phyloP scores from a whole-genome alignment of 306 rosid species.

The Cercis canadensis region DNA sequence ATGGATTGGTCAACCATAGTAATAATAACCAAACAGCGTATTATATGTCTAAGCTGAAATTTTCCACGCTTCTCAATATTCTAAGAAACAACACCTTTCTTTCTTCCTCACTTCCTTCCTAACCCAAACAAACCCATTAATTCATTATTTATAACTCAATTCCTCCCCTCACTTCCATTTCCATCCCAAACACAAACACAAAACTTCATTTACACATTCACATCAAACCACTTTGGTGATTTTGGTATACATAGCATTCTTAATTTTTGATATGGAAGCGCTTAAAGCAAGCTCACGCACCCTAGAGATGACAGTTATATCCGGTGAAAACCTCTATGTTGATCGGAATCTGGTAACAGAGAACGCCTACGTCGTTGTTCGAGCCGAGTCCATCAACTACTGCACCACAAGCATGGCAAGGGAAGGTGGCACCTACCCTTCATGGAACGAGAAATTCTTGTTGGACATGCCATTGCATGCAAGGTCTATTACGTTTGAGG shows the following conservation, averaged over 20 bases:
- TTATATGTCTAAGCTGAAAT: too few species aligned
- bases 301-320: slow-evolving; percentile 55
- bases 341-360: slow-evolving; percentile 41
- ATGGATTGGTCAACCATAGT: too few species aligned
- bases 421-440: slow-evolving; percentile 33
- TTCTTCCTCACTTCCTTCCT: too few species aligned
- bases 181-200: too few species aligned
- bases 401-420: slow-evolving; percentile 39
- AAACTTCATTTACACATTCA: too few species aligned
- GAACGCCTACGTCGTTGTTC: slow-evolving; percentile 45
- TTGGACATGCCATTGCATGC: slow-evolving; percentile 46
- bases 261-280: not conserved
- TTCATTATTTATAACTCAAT: too few species aligned
- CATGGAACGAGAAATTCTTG: slow-evolving; percentile 54
- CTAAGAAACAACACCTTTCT: not conserved
- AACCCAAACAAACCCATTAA: too few species aligned
- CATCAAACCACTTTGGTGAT: too few species aligned
- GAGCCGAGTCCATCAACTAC: slow-evolving; percentile 33
- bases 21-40: too few species aligned
- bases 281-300: slow-evolving; percentile 12
- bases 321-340: slow-evolving; percentile 49
- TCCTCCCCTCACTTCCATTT: too few species aligned
- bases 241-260: too few species aligned
- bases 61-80: too few species aligned
- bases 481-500: slow-evolving; percentile 42